Conservation (phyloP, 352 stramenopile species). For the Phytophthora vignae region DNA sequence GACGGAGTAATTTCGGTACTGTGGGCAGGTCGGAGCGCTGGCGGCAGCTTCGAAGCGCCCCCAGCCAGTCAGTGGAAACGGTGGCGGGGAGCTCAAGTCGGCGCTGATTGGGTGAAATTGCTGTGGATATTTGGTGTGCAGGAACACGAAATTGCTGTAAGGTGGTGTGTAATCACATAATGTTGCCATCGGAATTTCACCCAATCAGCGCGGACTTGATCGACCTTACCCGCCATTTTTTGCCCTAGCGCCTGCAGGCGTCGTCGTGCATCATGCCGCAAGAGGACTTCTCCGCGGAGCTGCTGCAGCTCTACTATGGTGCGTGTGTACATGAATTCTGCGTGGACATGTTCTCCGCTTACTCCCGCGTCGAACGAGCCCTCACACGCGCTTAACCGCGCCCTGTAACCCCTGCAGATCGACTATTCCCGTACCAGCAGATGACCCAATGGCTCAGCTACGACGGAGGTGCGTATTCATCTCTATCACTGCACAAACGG, state of each 20-base stretch:
- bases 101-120: no score
- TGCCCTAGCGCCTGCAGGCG: slow-evolving; percentile 1
- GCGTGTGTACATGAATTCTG: not conserved
- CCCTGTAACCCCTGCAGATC: slow-evolving; percentile 51
- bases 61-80: slow-evolving; percentile 43
- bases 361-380: slow-evolving; percentile 2
- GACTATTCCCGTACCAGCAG: slow-evolving; percentile 88
- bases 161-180: not conserved
- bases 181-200: not conserved
- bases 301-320: slow-evolving; percentile 92
- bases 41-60: slow-evolving; percentile 29
- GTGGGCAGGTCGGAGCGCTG: not conserved
- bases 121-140: no score
- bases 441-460: slow-evolving; percentile 88
- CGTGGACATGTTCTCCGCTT: not conserved
- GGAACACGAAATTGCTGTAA: not conserved
- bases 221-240: slow-evolving; percentile 9
- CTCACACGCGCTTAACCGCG: not conserved
- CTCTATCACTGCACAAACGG: not conserved
- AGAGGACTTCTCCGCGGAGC: slow-evolving; percentile 85
- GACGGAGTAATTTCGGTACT: slow-evolving; percentile 90
- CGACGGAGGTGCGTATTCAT: slow-evolving; percentile 58
- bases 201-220: not conserved
- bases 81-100: not conserved
- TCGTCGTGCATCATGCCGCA: slow-evolving; percentile 57